Percentiles rank a stretch among this genome's conserved stretches.
Evolutionary conservation across 2,329 filamentous ascomycete genomes (phyloP).

Genomic region (Chaetomiaceae sp.): DNA sequence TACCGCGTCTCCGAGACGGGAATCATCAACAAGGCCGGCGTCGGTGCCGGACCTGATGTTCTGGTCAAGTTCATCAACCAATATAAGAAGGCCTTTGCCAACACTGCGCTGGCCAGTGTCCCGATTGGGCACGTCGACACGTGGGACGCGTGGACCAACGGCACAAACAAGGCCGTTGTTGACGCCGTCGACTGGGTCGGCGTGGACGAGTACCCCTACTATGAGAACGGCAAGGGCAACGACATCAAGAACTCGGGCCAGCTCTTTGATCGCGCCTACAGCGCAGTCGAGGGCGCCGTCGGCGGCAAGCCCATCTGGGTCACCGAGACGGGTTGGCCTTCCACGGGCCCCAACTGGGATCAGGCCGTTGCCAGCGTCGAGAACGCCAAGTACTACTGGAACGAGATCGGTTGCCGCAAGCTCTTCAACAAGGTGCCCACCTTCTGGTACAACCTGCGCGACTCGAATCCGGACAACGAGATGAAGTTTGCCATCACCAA

Average conservation of each 20-base stretch:
- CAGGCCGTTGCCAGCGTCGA: conserved; percentile 49
- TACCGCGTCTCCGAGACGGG: conserved; percentile 61
- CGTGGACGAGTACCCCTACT: conserved; percentile 64
- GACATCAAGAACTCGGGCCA: conserved; percentile 49
- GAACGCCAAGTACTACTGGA: conserved; percentile 63
- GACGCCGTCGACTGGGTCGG: conserved; percentile 61
- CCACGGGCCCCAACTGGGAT: conserved; percentile 49
- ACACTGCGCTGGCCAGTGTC: conserved; percentile 40
- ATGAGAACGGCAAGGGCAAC: conserved; percentile 54
- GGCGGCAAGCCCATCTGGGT: conserved; percentile 55
- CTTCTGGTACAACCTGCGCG: conserved; percentile 60
- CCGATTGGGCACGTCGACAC: conserved; percentile 66
- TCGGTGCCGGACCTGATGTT: conserved; percentile 54
- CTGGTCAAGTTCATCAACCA: conserved; percentile 64
- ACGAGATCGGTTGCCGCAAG: conserved; percentile 54
- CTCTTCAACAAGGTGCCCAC: conserved; percentile 53
- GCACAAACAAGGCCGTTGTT: conserved; percentile 56
- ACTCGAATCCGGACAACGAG: conserved; percentile 56
- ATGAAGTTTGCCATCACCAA: conserved; percentile 56
- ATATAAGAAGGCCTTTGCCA: conserved; percentile 55
- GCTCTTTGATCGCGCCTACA: conserved; percentile 51
- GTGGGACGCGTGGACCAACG: conserved; percentile 59
- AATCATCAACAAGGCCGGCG: conserved; percentile 56
- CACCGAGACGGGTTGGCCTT: conserved; percentile 64
- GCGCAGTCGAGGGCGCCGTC: conserved; percentile 43